Percentiles rank a stretch among this genome's conserved stretches.
Evolutionary conservation across 2,329 filamentous ascomycete genomes (phyloP).

Genomic region (Trematosphaeria pertusa): DNA sequence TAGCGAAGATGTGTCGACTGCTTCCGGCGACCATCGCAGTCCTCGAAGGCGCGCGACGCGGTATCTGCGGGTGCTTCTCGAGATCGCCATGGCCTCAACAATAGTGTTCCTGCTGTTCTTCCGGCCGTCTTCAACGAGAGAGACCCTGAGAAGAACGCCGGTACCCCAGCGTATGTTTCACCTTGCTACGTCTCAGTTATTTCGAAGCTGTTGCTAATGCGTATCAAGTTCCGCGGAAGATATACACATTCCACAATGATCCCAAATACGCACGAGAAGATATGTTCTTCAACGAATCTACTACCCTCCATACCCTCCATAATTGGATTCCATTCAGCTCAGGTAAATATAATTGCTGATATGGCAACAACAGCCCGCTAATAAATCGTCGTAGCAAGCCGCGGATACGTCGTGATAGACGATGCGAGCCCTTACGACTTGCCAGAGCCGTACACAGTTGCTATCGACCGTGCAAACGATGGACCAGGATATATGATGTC

Average conservation of each 20-base stretch:
- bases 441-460: slow-evolving; percentile 25
- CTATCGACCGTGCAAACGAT: slow-evolving; percentile 23
- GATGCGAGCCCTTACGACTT: slow-evolving; percentile 20
- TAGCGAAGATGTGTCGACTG: slow-evolving; percentile 4
- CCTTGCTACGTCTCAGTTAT: neutral
- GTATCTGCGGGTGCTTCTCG: slow-evolving; percentile 18
- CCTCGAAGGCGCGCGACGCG: slow-evolving; percentile 5
- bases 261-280: slow-evolving; percentile 24
- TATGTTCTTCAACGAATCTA: slow-evolving; percentile 32
- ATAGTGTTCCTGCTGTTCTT: slow-evolving; percentile 21
- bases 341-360: slow-evolving; percentile 7
- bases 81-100: slow-evolving; percentile 17
- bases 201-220: slow-evolving; percentile 9
- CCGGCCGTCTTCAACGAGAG: slow-evolving; percentile 6
- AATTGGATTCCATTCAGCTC: slow-evolving; percentile 31
- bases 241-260: slow-evolving; percentile 29
- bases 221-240: slow-evolving; percentile 24
- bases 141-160: slow-evolving; percentile 21
- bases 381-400: slow-evolving; percentile 12
- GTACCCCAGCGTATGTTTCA: slow-evolving; percentile 8
- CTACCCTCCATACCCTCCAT: slow-evolving; percentile 27
- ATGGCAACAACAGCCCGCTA: neutral
- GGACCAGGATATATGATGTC: slow-evolving; percentile 33
- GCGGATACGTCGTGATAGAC: slow-evolving; percentile 24
- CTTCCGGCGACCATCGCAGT: neutral